Percentiles rank a stretch among this genome's conserved stretches.
Conservation (phyloP, 2,329 filamentous ascomycete genomes). For the Fusarium sp. region DNA sequence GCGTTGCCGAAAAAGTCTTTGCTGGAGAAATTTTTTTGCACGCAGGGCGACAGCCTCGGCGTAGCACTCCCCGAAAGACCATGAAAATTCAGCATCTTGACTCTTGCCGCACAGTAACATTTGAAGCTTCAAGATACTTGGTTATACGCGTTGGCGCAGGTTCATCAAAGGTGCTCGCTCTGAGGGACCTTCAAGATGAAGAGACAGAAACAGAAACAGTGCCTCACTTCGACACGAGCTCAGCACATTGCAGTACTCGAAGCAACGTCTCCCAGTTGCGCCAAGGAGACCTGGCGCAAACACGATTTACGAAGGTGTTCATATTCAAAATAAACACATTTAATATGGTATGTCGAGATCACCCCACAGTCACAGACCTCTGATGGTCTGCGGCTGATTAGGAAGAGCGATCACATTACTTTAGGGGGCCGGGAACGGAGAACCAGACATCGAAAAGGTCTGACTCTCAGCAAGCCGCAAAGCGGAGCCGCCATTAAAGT, state of each 20-base stretch:
- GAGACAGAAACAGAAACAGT: not conserved
- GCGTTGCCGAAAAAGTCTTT: not conserved
- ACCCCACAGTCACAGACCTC: constrained; percentile 65
- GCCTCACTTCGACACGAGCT: not conserved
- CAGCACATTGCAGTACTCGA: not conserved
- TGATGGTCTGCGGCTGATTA: constrained; percentile 57
- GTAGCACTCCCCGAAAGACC: not conserved
- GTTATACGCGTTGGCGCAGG: no score
- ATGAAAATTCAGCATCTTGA: not conserved
- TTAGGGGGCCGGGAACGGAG: constrained; percentile 68
- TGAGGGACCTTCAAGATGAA: no score
- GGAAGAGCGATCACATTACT: constrained; percentile 62
- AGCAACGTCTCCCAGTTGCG: not conserved
- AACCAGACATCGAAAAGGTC: constrained; percentile 61
- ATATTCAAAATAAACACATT: not conserved
- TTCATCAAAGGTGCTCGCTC: not conserved
- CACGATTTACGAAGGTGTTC: not conserved
- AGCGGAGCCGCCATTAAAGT: constrained; percentile 64
- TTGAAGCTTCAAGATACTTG: not conserved
- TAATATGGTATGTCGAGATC: constrained; percentile 57
- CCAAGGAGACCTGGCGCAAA: not conserved
- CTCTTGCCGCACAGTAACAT: not conserved
- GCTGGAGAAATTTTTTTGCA: not conserved
- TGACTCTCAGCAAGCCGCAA: constrained; percentile 68
- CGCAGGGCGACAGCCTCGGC: not conserved